Conservation (phyloP, 1,284 basidiomycete species). For the Microbotryum saponariae region DNA sequence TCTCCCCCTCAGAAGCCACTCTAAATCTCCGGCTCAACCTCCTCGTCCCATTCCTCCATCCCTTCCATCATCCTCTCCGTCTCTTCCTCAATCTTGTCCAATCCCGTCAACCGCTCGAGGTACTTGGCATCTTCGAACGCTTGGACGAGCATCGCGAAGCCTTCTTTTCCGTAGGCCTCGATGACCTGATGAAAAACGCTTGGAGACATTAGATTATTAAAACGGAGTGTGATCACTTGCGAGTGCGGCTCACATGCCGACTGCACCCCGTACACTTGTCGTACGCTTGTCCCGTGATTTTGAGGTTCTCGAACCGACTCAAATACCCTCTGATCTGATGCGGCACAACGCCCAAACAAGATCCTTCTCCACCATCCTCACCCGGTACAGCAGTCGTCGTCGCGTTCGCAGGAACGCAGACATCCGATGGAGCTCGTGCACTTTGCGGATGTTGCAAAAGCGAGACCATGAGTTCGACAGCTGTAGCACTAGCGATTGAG, state of each 20-base stretch:
- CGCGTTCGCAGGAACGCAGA: background rate
- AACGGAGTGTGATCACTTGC: background rate
- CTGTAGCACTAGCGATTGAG: conserved; percentile 79
- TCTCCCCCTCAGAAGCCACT: too few relatives aligned
- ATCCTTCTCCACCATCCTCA: too few relatives aligned
- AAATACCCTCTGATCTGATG: conserved; percentile 91
- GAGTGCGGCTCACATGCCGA: conserved; percentile 51
- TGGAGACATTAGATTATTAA: background rate
- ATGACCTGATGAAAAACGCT: conserved; percentile 52
- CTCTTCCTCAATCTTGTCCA: conserved; percentile 74
- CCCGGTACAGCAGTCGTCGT: background rate
- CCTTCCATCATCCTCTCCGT: conserved; percentile 59
- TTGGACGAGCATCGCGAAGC: conserved; percentile 67
- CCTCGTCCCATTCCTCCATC: conserved; percentile 65
- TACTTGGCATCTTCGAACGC: conserved; percentile 80
- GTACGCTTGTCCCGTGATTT: conserved; percentile 78
- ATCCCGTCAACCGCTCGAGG: conserved; percentile 72
- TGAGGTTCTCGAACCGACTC: conserved; percentile 72
- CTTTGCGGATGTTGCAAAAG: conserved; percentile 77
- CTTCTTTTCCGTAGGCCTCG: conserved; percentile 62
- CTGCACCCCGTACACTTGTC: conserved; percentile 86
- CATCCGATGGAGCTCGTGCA: conserved; percentile 48
- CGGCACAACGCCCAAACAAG: conserved; percentile 67
- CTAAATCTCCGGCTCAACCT: conserved; percentile 30
- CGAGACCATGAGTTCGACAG: conserved; percentile 85